Percentiles rank a stretch among this genome's conserved stretches.
These are phyloP conservation scores for Asterochloris erici DNA, from an alignment of 139 green algal species.

Conservation along the genomic window DNA sequence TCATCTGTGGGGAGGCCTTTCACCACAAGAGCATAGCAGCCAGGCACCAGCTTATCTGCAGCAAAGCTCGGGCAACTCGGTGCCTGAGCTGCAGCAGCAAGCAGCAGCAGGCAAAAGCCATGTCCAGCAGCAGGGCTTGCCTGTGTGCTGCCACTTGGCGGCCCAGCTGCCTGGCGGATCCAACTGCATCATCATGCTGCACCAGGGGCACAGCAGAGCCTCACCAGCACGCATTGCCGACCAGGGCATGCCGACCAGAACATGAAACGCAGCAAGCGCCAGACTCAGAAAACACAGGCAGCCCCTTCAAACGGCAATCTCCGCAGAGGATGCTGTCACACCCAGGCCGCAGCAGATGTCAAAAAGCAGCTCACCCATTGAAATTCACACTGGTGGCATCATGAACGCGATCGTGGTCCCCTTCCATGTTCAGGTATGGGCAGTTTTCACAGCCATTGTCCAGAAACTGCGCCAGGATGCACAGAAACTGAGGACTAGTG, in stretches of 20 bases:
- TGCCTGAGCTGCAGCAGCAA: neutral
- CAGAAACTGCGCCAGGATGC: conserved; percentile 34
- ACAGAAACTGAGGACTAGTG: neutral
- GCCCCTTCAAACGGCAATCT: neutral
- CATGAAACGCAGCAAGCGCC: neutral
- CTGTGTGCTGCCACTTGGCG: conserved; percentile 65
- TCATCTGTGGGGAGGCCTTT: conserved; percentile 25
- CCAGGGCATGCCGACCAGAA: neutral
- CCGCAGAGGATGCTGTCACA: neutral
- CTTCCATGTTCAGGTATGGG: conserved; percentile 52
- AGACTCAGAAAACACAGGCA: neutral
- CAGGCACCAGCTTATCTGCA: conserved; percentile 31
- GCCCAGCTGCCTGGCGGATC: conserved; percentile 64
- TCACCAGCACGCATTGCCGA: neutral
- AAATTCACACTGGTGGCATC: conserved; percentile 78
- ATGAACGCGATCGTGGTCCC: conserved; percentile 46
- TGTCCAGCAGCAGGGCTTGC: conserved; percentile 21
- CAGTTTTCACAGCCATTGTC: conserved; percentile 77
- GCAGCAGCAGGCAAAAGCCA: neutral
- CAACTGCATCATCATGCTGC: conserved; percentile 62
- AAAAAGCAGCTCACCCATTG: conserved; percentile 42
- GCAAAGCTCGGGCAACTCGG: neutral
- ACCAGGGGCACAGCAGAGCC: neutral
- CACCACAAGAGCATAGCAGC: conserved; percentile 36
- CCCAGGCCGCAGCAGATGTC: neutral